These are phyloP conservation scores for Trichaptum fuscoviolaceum DNA, from an alignment of 768 basidiomycete species.

Conservation along the genomic window DNA sequence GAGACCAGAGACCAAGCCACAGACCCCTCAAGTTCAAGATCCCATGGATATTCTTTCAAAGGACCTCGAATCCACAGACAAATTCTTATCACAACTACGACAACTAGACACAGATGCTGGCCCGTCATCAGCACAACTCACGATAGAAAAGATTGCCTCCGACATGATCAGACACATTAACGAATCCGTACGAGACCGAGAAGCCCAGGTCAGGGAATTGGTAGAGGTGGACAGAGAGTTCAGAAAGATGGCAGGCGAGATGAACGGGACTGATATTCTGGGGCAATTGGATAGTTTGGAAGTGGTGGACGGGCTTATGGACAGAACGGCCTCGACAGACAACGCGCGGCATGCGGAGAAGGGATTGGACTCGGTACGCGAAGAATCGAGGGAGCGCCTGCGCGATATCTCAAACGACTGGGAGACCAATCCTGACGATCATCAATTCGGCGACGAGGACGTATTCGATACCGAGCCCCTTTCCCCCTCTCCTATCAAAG, in stretches of 20 bases:
- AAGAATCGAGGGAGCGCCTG: constrained; percentile 23
- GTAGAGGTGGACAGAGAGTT: constrained; percentile 77
- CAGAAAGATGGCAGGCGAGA: constrained; percentile 67
- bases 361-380: constrained; percentile 23
- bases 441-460: constrained; percentile 39
- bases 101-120: constrained; percentile 58
- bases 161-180: constrained; percentile 75
- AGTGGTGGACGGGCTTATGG: constrained; percentile 38
- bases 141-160: constrained; percentile 66
- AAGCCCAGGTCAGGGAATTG: constrained; percentile 75
- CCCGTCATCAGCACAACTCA: constrained; percentile 16
- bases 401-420: constrained; percentile 42
- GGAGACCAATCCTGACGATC: constrained; percentile 49
- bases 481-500: constrained; percentile 47
- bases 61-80: constrained; percentile 72
- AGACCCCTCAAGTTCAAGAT: constrained; percentile 43
- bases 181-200: constrained; percentile 69
- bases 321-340: constrained; percentile 26
- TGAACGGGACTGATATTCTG: constrained; percentile 71
- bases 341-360: constrained; percentile 8
- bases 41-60: constrained; percentile 69
- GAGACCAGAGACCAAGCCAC: constrained; percentile 18
- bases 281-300: constrained; percentile 63
- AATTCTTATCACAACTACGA: constrained; percentile 69
- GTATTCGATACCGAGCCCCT: constrained; percentile 34